Conservation (phyloP, 352 stramenopile genomes). For the Globisporangium solare region DNA sequence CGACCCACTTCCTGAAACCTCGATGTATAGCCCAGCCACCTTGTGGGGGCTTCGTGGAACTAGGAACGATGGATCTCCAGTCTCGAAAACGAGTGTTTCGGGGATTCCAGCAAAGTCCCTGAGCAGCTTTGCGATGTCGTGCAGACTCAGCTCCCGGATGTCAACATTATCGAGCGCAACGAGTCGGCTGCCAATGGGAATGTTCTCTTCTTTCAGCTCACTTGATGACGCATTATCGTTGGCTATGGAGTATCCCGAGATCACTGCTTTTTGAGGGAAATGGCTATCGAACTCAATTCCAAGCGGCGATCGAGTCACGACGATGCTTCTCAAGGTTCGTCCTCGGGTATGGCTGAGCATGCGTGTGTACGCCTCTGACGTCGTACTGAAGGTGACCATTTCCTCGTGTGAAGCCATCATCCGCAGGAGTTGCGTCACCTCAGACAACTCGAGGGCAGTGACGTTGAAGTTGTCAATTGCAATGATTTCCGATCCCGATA, state of each 20-base stretch:
- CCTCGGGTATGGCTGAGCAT: slow-evolving; percentile 23
- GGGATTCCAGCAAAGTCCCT: slow-evolving; percentile 20
- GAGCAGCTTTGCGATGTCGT: slow-evolving; percentile 30
- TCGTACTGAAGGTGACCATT: slow-evolving; percentile 55
- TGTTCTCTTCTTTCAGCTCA: slow-evolving; percentile 17
- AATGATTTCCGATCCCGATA: slow-evolving; percentile 43
- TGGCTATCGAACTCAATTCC: slow-evolving; percentile 30
- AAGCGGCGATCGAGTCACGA: slow-evolving; percentile 19
- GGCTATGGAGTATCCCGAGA: slow-evolving; percentile 15
- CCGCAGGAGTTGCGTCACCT: slow-evolving; percentile 36
- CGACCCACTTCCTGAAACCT: too few species aligned
- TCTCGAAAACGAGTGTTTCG: slow-evolving; percentile 40
- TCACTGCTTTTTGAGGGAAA: slow-evolving; percentile 11
- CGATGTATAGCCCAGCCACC: too few species aligned
- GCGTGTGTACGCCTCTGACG: slow-evolving; percentile 21
- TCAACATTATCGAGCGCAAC: slow-evolving; percentile 44
- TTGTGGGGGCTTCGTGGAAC: not conserved
- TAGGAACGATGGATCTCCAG: not conserved
- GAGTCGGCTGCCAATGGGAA: slow-evolving; percentile 39
- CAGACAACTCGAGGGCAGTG: slow-evolving; percentile 23
- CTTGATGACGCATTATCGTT: slow-evolving; percentile 1
- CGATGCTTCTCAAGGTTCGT: slow-evolving; percentile 13
- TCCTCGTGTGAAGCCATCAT: slow-evolving; percentile 37
- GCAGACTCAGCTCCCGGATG: slow-evolving; percentile 28
- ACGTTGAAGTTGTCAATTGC: slow-evolving; percentile 50